A percentile compares a stretch with the other conserved stretches of the same genome.
Evolutionary conservation across 2,329 filamentous ascomycete genomes (phyloP).

Genomic region (Penicillium sp.): DNA sequence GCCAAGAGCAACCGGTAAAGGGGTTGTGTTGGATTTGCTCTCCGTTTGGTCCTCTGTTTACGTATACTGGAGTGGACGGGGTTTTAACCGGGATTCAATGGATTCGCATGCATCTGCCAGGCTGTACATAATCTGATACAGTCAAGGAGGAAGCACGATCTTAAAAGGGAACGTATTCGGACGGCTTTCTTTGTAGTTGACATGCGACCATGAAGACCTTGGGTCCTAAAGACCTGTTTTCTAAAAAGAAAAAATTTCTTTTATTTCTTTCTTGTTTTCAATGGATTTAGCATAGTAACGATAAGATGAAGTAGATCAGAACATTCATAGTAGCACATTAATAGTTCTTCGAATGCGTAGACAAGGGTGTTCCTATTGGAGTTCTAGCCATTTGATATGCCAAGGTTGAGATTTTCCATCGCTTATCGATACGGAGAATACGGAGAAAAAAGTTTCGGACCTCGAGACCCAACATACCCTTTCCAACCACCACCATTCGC

Average conservation of each 20-base stretch:
- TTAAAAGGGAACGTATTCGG: slow-evolving; percentile 38
- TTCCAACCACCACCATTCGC: slow-evolving; percentile 18
- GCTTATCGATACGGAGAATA: slow-evolving; percentile 38
- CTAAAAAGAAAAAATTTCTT: slow-evolving; percentile 28
- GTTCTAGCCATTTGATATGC: slow-evolving; percentile 7
- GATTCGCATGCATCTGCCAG: slow-evolving; percentile 42
- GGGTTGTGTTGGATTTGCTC: slow-evolving; percentile 37
- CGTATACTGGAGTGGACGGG: slow-evolving; percentile 42
- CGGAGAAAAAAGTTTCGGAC: slow-evolving; percentile 31
- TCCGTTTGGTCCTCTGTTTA: slow-evolving; percentile 41
- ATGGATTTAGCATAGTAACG: slow-evolving; percentile 4
- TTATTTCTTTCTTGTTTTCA: slow-evolving; percentile 11
- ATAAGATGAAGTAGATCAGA: background rate
- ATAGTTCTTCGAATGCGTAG: no score
- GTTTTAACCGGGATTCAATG: slow-evolving; percentile 40
- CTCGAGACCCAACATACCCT: slow-evolving; percentile 54
- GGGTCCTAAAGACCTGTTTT: slow-evolving; percentile 25
- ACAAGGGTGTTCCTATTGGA: background rate
- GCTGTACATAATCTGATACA: slow-evolving; percentile 41
- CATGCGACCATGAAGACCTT: slow-evolving; percentile 42
- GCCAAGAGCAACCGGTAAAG: slow-evolving; percentile 99
- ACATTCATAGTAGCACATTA: background rate
- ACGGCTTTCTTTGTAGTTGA: slow-evolving; percentile 43
- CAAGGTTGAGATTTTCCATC: slow-evolving; percentile 16
- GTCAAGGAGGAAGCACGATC: slow-evolving; percentile 38